Conservation (phyloP, 768 basidiomycete genomes). For the Coprinellus aureogranulatus region DNA sequence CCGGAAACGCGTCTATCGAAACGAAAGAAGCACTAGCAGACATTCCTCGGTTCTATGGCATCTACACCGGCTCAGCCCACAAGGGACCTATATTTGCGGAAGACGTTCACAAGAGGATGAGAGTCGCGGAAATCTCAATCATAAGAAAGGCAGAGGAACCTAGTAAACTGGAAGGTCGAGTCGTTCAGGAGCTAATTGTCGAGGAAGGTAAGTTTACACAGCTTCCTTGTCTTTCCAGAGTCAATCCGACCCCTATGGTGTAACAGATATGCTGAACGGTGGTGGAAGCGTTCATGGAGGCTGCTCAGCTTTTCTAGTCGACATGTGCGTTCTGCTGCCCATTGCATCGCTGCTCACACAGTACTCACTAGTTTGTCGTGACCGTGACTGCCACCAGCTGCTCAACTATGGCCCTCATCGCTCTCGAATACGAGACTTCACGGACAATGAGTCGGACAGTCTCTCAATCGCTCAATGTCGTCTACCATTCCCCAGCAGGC, state of each 20-base stretch:
- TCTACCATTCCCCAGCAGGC: conserved; percentile 56
- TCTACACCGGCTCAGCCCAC: conserved; percentile 6
- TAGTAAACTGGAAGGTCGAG: conserved; percentile 37
- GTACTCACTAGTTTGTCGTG: too few relatives aligned
- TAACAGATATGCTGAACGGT: conserved; percentile 54
- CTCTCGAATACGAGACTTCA: conserved; percentile 24
- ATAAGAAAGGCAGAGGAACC: conserved; percentile 40
- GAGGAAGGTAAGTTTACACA: conserved; percentile 43
- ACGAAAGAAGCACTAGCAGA: conserved; percentile 20
- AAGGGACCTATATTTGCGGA: conserved; percentile 20
- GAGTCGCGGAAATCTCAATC: conserved; percentile 39
- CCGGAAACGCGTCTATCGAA: conserved; percentile 23
- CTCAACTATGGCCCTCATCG: conserved; percentile 47
- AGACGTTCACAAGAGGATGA: conserved; percentile 22
- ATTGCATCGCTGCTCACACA: not conserved
- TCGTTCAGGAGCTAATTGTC: conserved; percentile 42
- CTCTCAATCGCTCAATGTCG: conserved; percentile 50
- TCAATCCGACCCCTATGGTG: not conserved
- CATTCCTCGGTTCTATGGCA: conserved; percentile 13
- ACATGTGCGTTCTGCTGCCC: conserved; percentile 47
- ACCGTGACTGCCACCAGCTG: conserved; percentile 43
- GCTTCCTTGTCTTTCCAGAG: too few relatives aligned
- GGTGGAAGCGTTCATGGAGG: conserved; percentile 51
- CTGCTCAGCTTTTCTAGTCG: conserved; percentile 53
- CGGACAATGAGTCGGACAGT: conserved; percentile 32